Percentiles rank a stretch among this genome's conserved stretches.
Conservation (phyloP, 140 eudicot genomes). For the Bidens hawaiensis region DNA sequence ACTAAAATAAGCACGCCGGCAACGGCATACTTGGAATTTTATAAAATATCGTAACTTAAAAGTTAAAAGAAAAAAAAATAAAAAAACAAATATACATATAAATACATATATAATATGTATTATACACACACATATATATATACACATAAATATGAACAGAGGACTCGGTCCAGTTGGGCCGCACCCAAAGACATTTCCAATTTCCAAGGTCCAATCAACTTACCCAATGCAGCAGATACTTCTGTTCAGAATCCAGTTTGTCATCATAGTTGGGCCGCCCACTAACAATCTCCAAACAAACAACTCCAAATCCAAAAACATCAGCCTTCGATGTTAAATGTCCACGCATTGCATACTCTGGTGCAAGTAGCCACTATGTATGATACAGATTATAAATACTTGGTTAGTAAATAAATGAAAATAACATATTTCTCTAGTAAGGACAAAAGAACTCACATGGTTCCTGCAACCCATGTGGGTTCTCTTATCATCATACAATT, state of each 20-base stretch:
- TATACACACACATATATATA: no score
- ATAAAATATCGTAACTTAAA: no score
- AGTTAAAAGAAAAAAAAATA: no score
- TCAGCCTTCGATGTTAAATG: constrained; percentile 47
- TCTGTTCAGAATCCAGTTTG: constrained; percentile 36
- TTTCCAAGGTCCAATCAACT: background rate
- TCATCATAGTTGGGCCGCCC: constrained; percentile 42
- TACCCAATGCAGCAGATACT: constrained; percentile 48
- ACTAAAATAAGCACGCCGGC: no score
- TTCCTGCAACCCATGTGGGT: constrained; percentile 68
- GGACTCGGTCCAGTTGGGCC: no score
- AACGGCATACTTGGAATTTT: no score
- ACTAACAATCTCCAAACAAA: constrained; percentile 41
- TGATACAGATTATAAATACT: background rate
- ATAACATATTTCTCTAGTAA: background rate
- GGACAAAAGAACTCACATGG: constrained; percentile 36
- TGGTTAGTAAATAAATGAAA: background rate
- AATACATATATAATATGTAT: no score
- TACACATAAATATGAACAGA: no score
- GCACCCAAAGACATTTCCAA: no score
- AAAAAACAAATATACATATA: no score
- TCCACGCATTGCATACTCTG: constrained; percentile 53
- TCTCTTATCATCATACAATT: constrained; percentile 48
- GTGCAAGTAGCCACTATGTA: constrained; percentile 47
- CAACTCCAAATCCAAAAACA: constrained; percentile 55